Conservation (phyloP, 495 filamentous ascomycete species). For the Talaromyces nanjingensis region DNA sequence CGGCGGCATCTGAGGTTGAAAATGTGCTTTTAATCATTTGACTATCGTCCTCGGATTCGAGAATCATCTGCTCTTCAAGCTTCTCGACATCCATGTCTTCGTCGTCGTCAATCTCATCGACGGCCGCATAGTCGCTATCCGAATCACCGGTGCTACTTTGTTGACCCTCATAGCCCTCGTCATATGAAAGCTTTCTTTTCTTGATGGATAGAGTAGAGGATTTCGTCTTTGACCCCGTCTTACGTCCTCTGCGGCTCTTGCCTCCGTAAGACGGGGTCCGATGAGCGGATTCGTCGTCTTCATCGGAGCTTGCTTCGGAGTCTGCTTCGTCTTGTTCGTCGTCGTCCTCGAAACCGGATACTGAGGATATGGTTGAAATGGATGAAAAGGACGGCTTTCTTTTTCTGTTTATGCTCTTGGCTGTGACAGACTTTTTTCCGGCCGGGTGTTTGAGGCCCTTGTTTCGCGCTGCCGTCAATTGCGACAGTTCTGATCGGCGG, state of each 20-base stretch:
- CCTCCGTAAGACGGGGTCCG: constrained; percentile 46
- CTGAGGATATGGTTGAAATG: constrained; percentile 37
- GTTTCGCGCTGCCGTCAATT: constrained; percentile 4
- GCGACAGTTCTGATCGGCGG: constrained; percentile 17
- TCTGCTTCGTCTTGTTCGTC: constrained; percentile 44
- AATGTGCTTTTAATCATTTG: constrained; percentile 18
- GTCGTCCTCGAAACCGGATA: constrained; percentile 36
- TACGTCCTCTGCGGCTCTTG: constrained; percentile 30
- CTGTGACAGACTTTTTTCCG: constrained; percentile 22
- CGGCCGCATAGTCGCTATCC: constrained; percentile 66
- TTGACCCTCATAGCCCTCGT: constrained; percentile 58
- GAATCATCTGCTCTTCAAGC: constrained; percentile 66
- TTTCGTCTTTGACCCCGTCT: constrained; percentile 34
- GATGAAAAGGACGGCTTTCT: constrained; percentile 34
- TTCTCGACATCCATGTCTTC: constrained; percentile 67
- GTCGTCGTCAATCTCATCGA: constrained; percentile 74
- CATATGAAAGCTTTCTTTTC: constrained; percentile 49
- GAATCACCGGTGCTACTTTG: constrained; percentile 33
- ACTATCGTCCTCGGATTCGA: constrained; percentile 46
- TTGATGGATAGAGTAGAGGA: constrained; percentile 26
- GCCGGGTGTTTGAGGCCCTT: constrained; percentile 18
- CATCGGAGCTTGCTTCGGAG: constrained; percentile 25
- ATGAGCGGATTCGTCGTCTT: constrained; percentile 41
- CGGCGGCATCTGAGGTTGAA: constrained; percentile 23
- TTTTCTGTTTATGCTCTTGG: constrained; percentile 24